Evolutionary conservation across 768 basidiomycete species (phyloP), one percentile per base, ranked within the genome.

Genomic region (Vararia minispora): DNA sequence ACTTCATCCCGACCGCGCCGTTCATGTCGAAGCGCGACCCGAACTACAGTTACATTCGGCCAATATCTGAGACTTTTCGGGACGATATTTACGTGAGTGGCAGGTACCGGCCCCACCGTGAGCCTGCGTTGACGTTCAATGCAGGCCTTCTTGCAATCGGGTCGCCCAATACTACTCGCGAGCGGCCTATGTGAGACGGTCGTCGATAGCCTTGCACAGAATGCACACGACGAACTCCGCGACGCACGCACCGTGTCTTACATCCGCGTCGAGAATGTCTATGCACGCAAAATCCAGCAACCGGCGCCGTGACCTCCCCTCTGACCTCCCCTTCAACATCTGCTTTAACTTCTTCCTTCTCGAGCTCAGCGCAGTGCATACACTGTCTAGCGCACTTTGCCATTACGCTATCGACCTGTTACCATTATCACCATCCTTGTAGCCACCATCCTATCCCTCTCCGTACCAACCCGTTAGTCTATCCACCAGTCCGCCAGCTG

Each of bases 121-220:
- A 44, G 18, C 32, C 14, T 25, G 16, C 12, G 17, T 40, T 16
- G 5, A 16, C 27, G 9, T 17, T 24, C 14, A 32, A 12, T 43
- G 14, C 44, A 86, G 79, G 63, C 69, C 11, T 84, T 87, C 51
- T 50, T 87, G 28, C 66, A 64, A 45, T 74, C 76, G 1, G 76
- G 71, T 13, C 65, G 79, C n/a, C 77, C 80, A 16, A 60, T 86
- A 28, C 65, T 87, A 3, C 66, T 86, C 5, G 70, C 74, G 10
- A 69, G 62, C 48, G 84, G 80, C 4, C 49, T 84, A 21, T 55
- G 74, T 3, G 66, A 69, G 50, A 55, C 60, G 6, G 51, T 75
- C 12, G 65, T 84, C 16, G 60, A 74, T 40, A 59, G 68, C 23
- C 55, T 86, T 13, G 67, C 82, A 53, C 38, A 40, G 5, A 68